Evolutionary conservation across 208 protist genomes (phyloP), one percentile per base, ranked within the genome.

Genomic region (Leishmania braziliensis): DNA sequence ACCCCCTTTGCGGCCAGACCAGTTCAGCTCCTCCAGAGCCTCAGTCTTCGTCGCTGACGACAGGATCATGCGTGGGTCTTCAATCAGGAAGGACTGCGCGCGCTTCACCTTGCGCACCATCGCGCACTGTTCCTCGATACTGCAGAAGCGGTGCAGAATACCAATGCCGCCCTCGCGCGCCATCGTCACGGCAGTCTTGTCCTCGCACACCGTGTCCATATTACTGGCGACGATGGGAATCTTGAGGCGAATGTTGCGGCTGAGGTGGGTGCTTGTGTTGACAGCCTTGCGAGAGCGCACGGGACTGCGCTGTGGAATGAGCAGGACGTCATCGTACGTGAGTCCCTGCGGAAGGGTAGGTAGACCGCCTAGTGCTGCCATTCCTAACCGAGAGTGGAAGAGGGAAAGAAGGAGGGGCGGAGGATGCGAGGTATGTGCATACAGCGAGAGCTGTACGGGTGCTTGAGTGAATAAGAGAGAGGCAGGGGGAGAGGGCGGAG

Each of bases 121-220:
- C 46, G 84, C 90, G 74, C 93, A 96, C 86, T 98, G 95, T 84
- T 98, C 95, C 85, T 90, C 78, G 18, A 96, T 77, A 70, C 85
- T 95, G 90, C 95, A 98, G 84, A 98, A 98, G 81, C 95, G 92
- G 84, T 98, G 95, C 48, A 98, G 86, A 54, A 98, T 96, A 76
- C 95, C 95, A 77, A 98, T 98, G 56, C 95, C 95, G 50, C 95
- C 95, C 81, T 96, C 93, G 79, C 95, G 93, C 18, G 95, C 95
- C 90, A 98, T 96, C 36, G 87, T 87, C 33, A 98, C 88, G 56
- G 95, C 93, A 5, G 89, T 98, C 86, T 96, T 91, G 83, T 95
- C 90, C 79, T 98, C 95, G 83, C 93, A 97, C 26, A 98, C 95
- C 36, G 95, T 98, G 85, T 98, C 95, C 95, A 98, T 98, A 88